phyloP scores from a whole-genome alignment of 495 filamentous ascomycete genomes.

The Chlorociboria aeruginascens region DNA sequence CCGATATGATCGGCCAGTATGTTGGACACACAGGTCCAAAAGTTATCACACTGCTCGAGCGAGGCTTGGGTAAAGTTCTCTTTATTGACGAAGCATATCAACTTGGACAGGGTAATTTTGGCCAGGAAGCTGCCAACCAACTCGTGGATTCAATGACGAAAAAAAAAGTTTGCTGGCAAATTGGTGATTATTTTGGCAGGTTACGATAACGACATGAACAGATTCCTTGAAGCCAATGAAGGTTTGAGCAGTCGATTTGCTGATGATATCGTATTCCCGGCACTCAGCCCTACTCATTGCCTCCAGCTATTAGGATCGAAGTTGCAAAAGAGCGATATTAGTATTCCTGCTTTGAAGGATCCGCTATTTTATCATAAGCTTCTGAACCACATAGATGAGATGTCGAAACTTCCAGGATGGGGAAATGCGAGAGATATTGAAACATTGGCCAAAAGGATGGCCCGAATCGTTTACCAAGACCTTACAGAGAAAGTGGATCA shows the following conservation, averaged over 20 bases:
- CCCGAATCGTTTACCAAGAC: constrained; percentile 15
- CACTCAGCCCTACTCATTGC: constrained; percentile 30
- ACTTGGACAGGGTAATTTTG: constrained; percentile 36
- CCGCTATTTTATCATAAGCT: constrained; percentile 16
- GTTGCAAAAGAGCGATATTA: constrained; percentile 21
- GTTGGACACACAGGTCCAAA: constrained; percentile 56
- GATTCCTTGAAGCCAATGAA: constrained; percentile 38
- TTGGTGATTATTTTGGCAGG: constrained; percentile 57
- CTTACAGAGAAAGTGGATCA: constrained; percentile 3
- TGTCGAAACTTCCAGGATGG: constrained; percentile 43
- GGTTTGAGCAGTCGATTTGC: constrained; percentile 42
- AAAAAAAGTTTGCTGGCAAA: constrained; percentile 39
- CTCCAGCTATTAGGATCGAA: constrained; percentile 25
- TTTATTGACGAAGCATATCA: constrained; percentile 55
- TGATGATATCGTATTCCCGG: constrained; percentile 32
- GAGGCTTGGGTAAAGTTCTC: constrained; percentile 45
- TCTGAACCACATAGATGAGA: constrained; percentile 25
- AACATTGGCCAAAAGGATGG: constrained; percentile 41
- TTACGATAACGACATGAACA: constrained; percentile 51
- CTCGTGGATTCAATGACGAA: constrained; percentile 51
- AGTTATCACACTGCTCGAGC: constrained; percentile 43
- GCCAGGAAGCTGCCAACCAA: constrained; percentile 53
- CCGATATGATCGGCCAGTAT: constrained; percentile 29
- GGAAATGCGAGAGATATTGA: constrained; percentile 58
- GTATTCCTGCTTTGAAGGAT: constrained; percentile 26